Evolutionary conservation across 169 alveolate genomes (phyloP).

Genomic region (Cryptosporidium felis): DNA sequence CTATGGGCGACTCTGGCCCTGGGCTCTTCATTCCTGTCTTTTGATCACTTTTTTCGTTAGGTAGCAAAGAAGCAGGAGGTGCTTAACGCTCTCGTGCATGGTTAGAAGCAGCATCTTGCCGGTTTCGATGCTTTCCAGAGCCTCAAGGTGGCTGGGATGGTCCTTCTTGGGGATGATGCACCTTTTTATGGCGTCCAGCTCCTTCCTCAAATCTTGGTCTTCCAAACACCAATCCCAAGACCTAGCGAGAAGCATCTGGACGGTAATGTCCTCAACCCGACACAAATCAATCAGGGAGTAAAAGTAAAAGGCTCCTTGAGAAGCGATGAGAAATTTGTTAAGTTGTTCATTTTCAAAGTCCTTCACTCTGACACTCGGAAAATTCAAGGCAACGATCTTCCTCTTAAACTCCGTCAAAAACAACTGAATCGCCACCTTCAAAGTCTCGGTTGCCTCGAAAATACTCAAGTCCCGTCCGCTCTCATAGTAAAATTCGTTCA

Average conservation of each 20-base stretch:
- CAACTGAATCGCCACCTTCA: conserved; percentile 10
- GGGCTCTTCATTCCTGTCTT: conserved; percentile 44
- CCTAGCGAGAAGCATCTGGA: conserved; percentile 41
- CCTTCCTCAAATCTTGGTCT: conserved; percentile 60
- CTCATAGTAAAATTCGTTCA: conserved; percentile 24
- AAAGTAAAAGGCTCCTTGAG: conserved; percentile 29
- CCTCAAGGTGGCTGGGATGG: conserved; percentile 2
- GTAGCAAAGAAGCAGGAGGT: conserved; percentile 53
- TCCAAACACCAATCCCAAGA: conserved; percentile 63
- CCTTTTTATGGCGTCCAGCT: neutral
- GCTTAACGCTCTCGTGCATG: conserved; percentile 43
- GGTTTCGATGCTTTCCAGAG: neutral
- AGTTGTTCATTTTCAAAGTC: conserved; percentile 6
- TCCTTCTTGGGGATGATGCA: neutral
- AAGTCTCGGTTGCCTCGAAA: conserved; percentile 45
- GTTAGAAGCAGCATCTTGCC: conserved; percentile 39
- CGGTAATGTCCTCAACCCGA: conserved; percentile 35
- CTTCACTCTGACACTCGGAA: neutral
- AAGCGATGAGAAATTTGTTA: neutral
- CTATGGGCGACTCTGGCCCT: too few species aligned
- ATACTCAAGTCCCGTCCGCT: conserved; percentile 34
- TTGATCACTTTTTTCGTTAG: conserved; percentile 34
- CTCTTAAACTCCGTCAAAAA: conserved; percentile 27
- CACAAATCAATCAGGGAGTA: conserved; percentile 23
- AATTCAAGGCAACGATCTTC: conserved; percentile 2